A percentile compares a stretch with the other conserved stretches of the same genome.
These are phyloP conservation scores for Fusarium sp. DNA, from an alignment of 2,329 filamentous ascomycete species.

Conservation along the genomic window DNA sequence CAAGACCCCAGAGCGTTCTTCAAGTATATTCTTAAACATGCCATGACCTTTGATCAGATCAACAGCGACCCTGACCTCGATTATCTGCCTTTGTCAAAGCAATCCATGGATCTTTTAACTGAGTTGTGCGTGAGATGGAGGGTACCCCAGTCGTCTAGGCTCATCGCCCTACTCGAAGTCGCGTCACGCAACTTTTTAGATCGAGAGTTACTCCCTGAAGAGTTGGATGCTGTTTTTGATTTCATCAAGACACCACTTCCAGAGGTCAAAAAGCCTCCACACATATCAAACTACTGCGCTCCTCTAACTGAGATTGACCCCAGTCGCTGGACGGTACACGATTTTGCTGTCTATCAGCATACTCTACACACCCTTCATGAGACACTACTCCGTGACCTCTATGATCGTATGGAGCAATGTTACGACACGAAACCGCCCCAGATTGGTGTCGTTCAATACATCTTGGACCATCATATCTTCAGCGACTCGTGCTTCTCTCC, in stretches of 20 bases:
- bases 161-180: slow-evolving; percentile 88
- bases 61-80: slow-evolving; percentile 68
- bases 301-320: slow-evolving; percentile 70
- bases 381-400: slow-evolving; percentile 87
- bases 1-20: slow-evolving; percentile 87
- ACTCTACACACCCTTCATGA: slow-evolving; percentile 84
- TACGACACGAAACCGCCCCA: slow-evolving; percentile 91
- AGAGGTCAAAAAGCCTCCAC: slow-evolving; percentile 75
- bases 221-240: slow-evolving; percentile 86
- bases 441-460: slow-evolving; percentile 82
- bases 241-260: slow-evolving; percentile 81
- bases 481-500: slow-evolving; percentile 82
- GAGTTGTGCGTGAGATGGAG: slow-evolving; percentile 93
- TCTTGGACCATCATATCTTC: slow-evolving; percentile 87
- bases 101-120: slow-evolving; percentile 85
- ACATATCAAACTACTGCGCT: slow-evolving; percentile 66
- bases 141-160: slow-evolving; percentile 84
- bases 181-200: slow-evolving; percentile 88
- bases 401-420: slow-evolving; percentile 87
- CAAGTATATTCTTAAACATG: slow-evolving; percentile 84
- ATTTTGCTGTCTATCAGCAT: slow-evolving; percentile 80
- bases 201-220: slow-evolving; percentile 84
- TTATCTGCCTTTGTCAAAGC: slow-evolving; percentile 76
- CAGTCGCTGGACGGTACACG: slow-evolving; percentile 77
- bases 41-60: slow-evolving; percentile 76